These are phyloP conservation scores for Saururus chinensis DNA, from an alignment of 164 flowering plant genomes.

Conservation along the genomic window DNA sequence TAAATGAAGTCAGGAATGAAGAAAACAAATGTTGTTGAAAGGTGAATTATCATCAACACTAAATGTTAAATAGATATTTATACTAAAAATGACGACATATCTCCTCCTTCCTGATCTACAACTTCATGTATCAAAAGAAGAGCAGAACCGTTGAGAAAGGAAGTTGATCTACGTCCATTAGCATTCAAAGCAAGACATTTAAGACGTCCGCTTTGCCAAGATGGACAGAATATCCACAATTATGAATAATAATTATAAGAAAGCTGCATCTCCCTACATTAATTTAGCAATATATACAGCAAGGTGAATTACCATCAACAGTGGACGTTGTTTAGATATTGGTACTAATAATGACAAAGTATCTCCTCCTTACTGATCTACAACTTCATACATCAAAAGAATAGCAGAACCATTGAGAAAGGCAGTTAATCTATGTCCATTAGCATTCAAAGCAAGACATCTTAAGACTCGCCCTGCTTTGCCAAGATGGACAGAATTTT, in stretches of 20 bases:
- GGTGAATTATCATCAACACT: too few species aligned
- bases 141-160: neutral
- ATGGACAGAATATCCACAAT: neutral
- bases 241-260: too few species aligned
- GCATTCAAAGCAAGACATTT: slow-evolving; percentile 4
- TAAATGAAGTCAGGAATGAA: too few species aligned
- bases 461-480: neutral
- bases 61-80: too few species aligned
- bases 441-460: slow-evolving; percentile 5
- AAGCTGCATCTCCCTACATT: too few species aligned
- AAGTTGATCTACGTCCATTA: slow-evolving; percentile 1
- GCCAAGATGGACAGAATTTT: neutral
- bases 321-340: too few species aligned
- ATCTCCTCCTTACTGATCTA: neutral
- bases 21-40: too few species aligned
- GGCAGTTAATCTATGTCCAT: slow-evolving; percentile 1
- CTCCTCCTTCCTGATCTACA: neutral
- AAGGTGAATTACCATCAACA: too few species aligned
- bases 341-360: neutral
- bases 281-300: too few species aligned
- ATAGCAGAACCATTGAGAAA: neutral
- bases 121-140: neutral
- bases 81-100: neutral
- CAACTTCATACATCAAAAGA: neutral
- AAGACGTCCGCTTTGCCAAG: neutral